Evolutionary conservation across 2,329 filamentous ascomycete genomes (phyloP), one percentile per base, ranked within the genome.

Genomic region (Aureobasidium subglaciale): DNA sequence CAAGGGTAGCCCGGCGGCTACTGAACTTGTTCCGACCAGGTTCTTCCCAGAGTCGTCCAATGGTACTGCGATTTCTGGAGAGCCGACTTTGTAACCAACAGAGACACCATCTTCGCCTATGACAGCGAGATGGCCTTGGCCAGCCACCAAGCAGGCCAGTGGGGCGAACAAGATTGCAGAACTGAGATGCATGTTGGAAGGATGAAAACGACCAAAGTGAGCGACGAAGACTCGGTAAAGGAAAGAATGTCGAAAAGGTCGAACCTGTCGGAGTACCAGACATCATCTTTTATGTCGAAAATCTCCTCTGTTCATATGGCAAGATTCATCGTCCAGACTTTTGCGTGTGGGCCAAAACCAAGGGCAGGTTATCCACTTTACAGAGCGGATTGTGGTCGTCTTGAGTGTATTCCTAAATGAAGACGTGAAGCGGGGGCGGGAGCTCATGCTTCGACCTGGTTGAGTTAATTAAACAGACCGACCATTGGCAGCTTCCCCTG

Each of bases 401-500:
- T 29, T 24, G 43, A 48, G 30, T 10, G 30, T 24, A 48, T 48
- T 48, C n/a, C 13, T 11, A 13, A 13, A 13, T n/a, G 6, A 6
- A 46, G 29, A 16, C 22, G 30, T 49, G 15, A n/a, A 24, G 34
- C 22, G 18, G 24, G 16, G 11, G 27, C 13, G 32, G 20, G n/a
- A 29, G 24, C n/a, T 38, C 46, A 50, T 27, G 46, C 32, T 50
- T 50, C n/a, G 46, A 29, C 24, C 32, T 13, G 37, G n/a, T 20
- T 50, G 46, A 50, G 46, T 50, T 25, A 50, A 22, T 50, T 20
- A 5, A 25, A 4, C 20, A 10, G 34, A n/a, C 32, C 20, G 46
- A 20, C 34, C 46, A 50, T 50, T 32, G 29, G 46, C n/a, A 50
- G 29, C 20, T 22, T 11, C n/a, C n/a, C 46, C 46, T 50, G 24